Base-by-base conservation (phyloP, 768 basidiomycete genomes). In the Mycena indigotica region DNA sequence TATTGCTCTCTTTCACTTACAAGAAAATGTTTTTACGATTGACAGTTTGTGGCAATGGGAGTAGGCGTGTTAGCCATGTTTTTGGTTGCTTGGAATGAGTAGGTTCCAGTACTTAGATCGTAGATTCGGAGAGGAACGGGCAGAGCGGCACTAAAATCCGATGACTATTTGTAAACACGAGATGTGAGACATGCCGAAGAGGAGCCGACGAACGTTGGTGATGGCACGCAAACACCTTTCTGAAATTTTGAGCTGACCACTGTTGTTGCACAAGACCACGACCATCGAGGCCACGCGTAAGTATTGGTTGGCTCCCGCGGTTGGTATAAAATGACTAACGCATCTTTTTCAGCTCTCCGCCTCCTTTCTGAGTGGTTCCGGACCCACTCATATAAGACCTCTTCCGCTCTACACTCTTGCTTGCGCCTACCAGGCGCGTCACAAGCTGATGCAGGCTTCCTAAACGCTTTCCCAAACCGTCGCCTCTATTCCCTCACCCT, bases 21-120 rank as follows among this genome's bases (percentile, higher is more conserved):
- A 56, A 44, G 35, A 24, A 55, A 46, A 49, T 52, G 56, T 60
- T 56, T 52, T 56, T 41, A 29, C n/a, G 40, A 28, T 59, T 71
- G 63, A 60, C 72, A 95, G 93, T 95, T 95, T 74, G 88, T 80
- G 57, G 93, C 93, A 57, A 95, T 96, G 93, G 84, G 84, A 48
- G 83, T 96, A 71, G 93, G 93, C 28, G 93, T 95, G 64, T 70
- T 82, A 68, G 95, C 93, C 78, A 96, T 96, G 93, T 88, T 93
- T 71, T 71, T 90, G 69, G 91, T 93, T 70, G 91, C 91, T 89
- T 93, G 89, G 89, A 90, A 91, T 69, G 89, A 91, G 75, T 91
- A 83, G 75, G 74, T 24, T n/a, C n/a, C n/a, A n/a, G n/a, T n/a
- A n/a, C n/a, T n/a, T 41, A 55, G 45, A 58, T 61, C 50, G 60